Base-by-base conservation (phyloP, 1,284 basidiomycete genomes). In the Athelia sp. region DNA sequence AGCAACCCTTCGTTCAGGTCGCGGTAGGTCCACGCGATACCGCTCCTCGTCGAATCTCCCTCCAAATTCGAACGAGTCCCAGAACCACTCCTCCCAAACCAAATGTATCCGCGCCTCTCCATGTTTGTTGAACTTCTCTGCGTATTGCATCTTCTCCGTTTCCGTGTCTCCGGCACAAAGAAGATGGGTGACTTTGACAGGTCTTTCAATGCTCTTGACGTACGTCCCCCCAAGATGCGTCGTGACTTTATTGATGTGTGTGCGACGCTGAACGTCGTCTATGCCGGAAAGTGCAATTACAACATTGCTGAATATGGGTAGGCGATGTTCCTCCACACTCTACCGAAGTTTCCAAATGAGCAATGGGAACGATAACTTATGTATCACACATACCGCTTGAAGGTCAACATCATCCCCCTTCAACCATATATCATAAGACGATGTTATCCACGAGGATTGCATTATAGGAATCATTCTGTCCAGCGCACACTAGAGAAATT, bases 41-140 rank as follows among this genome's bases (percentile, higher is more conserved):
- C 58, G 67, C 3, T 65, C 69, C 61, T 87, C 84, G 38, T 73
- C 19, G 32, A 26, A 55, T 70, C 45, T 48, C 76, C 86, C 89
- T 50, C 81, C 80, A 55, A 80, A 85, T 43, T 81, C 74, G 9
- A 89, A 54, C 29, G 75, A 90, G 56, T 92, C 90, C 84, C 85
- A 87, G 54, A 93, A 86, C 89, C 89, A 93, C 52, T 90, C 88
- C 54, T 89, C 87, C 83, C 89, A 91, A 1, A 93, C 79, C 2
- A 90, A 68, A 45, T 76, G 72, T 32, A 91, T 85, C 42, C 76
- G 70, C 0, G 81, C 82, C 57, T 88, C 84, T 14, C 81, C 73
- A 22, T 68, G 63, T 45, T 71, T 62, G 58, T 88, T 87, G 59
- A 87, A 82, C 62, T 85, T 84, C 51, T 81, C 73, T 1, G 83